Evolutionary conservation across 1,139 yeast genomes (phyloP), one percentile per base, ranked within the genome.

Genomic region (Yamadazyma kanchanaburiensis): DNA sequence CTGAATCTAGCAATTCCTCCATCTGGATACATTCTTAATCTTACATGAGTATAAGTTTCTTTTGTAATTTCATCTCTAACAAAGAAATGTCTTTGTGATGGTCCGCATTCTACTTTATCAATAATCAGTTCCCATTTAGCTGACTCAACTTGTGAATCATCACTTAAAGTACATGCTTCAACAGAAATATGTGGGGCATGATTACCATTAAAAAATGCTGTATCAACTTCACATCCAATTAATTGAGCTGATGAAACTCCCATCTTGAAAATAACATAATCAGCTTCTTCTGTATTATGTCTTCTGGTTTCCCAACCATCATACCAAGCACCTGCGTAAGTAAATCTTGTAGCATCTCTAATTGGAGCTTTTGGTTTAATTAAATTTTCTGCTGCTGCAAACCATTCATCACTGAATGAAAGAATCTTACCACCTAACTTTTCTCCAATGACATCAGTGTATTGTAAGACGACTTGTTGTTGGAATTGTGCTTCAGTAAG

Each of bases 261-360:
- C 51, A 86, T 67, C 53, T 77, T 72, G 56, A 89, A 63, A 23
- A 85, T 66, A 17, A 84, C 96, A 84, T 89, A 88, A 51, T 89
- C 97, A 24, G 86, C 84, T 34, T 78, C 87, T 38, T 69, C 82
- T 2, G 76, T 60, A 57, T 89, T 89, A 65, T 89, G 97, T 59
- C 97, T 74, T 55, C 96, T 73, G 14, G 97, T 88, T 58, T 89
- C 97, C 97, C 97, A 89, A 11, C 97, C 97, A 47, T 89, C 97
- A 53, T 85, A 89, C 96, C 96, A 88, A 5, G 95, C 95, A 32
- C 97, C 97, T 4, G 89, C 76, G 41, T 76, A 82, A 4, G 83
- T 77, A 58, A 86, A 89, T 47, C 73, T 68, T 12, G 88, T 80
- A 14, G 85, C 82, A 49, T 86, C 94, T 49, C 94, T 70, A 34